phyloP scores from a whole-genome alignment of 768 basidiomycete species.

The Calocera cornea region DNA sequence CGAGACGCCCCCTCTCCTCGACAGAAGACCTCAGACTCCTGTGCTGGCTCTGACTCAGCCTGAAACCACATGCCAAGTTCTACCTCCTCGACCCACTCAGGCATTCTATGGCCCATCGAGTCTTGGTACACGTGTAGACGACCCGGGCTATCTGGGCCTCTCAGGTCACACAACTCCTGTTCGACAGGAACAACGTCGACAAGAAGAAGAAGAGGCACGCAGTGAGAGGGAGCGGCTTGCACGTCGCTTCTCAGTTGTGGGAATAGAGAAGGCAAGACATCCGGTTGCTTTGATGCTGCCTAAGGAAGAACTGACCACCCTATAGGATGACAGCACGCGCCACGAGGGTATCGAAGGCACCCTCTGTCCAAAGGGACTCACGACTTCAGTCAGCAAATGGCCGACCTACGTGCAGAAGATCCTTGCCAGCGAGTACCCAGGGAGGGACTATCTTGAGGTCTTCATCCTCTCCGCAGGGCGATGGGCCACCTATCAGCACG shows the following conservation, averaged over 20 bases:
- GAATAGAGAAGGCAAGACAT: not conserved
- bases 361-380: not conserved
- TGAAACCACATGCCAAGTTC: too few species aligned
- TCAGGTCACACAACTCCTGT: not conserved
- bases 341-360: not conserved
- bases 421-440: not conserved
- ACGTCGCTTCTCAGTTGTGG: not conserved
- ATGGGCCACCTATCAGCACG: not conserved
- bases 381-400: not conserved
- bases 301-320: not conserved
- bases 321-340: not conserved
- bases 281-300: not conserved
- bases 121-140: not conserved
- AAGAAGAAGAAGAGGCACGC: not conserved
- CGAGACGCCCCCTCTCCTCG: too few species aligned
- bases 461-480: not conserved
- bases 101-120: not conserved
- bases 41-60: too few species aligned
- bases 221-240: not conserved
- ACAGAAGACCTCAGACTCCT: too few species aligned
- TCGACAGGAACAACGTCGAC: not conserved
- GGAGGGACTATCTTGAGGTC: not conserved
- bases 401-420: not conserved
- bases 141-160: not conserved
- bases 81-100: not conserved